These are phyloP conservation scores for Ophiostoma novo-ulmi DNA, from an alignment of 2,329 filamentous ascomycete genomes.

Conservation along the genomic window DNA sequence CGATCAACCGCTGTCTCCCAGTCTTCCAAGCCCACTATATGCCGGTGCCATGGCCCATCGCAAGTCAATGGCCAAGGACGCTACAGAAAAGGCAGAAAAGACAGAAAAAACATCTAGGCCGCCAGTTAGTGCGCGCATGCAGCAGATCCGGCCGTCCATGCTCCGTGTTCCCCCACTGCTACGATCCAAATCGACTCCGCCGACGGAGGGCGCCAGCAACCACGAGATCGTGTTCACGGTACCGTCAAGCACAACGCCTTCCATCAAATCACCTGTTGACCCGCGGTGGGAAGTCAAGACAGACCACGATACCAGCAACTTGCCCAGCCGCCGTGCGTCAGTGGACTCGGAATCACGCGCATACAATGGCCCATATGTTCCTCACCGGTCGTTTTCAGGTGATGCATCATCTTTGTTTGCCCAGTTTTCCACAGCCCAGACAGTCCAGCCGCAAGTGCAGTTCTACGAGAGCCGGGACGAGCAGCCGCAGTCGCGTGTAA, in stretches of 20 bases:
- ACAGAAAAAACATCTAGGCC: slow-evolving; percentile 26
- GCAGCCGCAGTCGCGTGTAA: slow-evolving; percentile 20
- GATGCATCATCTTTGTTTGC: neutral
- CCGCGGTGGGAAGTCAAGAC: slow-evolving; percentile 31
- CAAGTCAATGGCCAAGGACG: neutral
- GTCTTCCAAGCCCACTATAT: neutral
- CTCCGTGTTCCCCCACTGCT: slow-evolving; percentile 36
- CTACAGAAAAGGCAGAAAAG: neutral
- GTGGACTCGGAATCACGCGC: slow-evolving; percentile 17
- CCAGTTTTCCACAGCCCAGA: neutral
- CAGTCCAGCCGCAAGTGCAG: neutral
- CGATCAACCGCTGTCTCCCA: neutral
- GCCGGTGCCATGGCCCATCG: neutral
- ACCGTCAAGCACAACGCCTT: neutral
- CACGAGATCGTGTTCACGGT: neutral
- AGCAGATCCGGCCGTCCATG: slow-evolving; percentile 35
- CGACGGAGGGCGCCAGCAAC: slow-evolving; percentile 21
- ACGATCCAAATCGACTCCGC: slow-evolving; percentile 37
- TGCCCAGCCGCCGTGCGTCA: neutral
- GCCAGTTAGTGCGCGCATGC: slow-evolving; percentile 41
- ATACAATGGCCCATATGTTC: neutral
- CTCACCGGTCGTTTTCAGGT: slow-evolving; percentile 10
- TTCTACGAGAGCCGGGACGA: slow-evolving; percentile 3
- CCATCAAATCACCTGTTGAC: neutral
- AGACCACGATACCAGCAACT: slow-evolving; percentile 22